These are phyloP conservation scores for Neonectria magnoliae DNA, from an alignment of 2,329 filamentous ascomycete genomes.

Conservation along the genomic window DNA sequence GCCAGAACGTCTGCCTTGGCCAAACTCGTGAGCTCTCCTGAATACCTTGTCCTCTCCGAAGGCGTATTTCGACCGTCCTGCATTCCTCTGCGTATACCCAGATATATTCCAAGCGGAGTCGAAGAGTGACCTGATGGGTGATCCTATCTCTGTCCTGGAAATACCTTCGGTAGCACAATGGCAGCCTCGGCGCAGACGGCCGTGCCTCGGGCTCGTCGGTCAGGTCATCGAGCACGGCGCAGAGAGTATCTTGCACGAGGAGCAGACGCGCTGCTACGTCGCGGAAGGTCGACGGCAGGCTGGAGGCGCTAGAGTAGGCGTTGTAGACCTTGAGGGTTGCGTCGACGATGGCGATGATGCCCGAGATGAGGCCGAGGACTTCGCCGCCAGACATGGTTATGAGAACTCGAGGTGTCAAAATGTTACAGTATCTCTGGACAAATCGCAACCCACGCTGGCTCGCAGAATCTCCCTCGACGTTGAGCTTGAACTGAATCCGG, in stretches of 20 bases:
- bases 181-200: conserved; percentile 36
- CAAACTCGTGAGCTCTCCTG: conserved; percentile 64
- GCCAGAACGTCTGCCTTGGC: conserved; percentile 79
- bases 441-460: no score
- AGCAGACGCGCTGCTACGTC: conserved; percentile 38
- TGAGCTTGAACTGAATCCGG: conserved; percentile 98
- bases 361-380: conserved; percentile 41
- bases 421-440: no score
- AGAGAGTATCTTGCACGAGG: conserved; percentile 37
- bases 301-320: conserved; percentile 32
- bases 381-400: conserved; percentile 31
- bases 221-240: conserved; percentile 5
- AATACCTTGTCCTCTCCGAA: no score
- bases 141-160: no score
- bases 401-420: no score
- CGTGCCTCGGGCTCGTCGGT: neutral
- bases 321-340: conserved; percentile 39
- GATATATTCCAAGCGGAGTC: no score
- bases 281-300: conserved; percentile 41
- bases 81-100: no score
- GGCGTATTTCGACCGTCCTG: no score
- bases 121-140: no score
- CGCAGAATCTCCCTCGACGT: conserved; percentile 97
- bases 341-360: conserved; percentile 43
- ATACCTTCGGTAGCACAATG: no score